phyloP scores from a whole-genome alignment of 345 rosid species.

The Linum usitatissimum region DNA sequence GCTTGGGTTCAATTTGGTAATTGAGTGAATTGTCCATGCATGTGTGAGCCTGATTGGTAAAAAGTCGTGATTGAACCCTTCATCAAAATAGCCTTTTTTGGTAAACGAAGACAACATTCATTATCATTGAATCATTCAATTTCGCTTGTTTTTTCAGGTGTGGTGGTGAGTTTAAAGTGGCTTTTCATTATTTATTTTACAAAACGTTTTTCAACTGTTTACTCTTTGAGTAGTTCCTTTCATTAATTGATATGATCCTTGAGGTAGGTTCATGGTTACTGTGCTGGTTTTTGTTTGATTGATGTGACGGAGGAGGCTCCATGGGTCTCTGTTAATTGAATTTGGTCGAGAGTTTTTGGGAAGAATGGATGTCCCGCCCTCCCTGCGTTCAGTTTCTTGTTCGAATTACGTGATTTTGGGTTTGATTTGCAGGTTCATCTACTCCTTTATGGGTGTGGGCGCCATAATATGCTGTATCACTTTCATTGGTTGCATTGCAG shows the following conservation, averaged over 20 bases:
- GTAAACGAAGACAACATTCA: neutral
- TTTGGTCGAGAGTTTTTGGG: slow-evolving; percentile 2
- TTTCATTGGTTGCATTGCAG: slow-evolving; percentile 81
- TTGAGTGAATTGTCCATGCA: neutral
- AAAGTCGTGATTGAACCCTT: neutral
- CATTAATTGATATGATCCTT: neutral
- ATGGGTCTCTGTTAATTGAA: neutral
- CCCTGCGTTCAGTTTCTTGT: neutral
- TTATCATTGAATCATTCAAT: too few species aligned
- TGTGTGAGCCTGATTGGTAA: neutral
- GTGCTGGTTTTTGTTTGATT: neutral
- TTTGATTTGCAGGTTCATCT: slow-evolving; percentile 72
- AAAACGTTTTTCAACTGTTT: too few species aligned
- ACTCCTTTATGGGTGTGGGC: slow-evolving; percentile 85
- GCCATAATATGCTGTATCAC: slow-evolving; percentile 54
- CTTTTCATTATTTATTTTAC: too few species aligned
- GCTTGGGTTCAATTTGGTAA: neutral
- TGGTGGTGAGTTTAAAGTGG: too few species aligned
- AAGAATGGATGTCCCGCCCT: neutral
- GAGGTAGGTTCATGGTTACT: neutral
- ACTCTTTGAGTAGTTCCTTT: neutral
- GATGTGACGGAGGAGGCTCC: neutral
- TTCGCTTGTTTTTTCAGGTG: too few species aligned
- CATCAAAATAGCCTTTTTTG: neutral
- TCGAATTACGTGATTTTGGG: neutral